A percentile compares a stretch with the other conserved stretches of the same genome.
Conservation (phyloP, 2,329 filamentous ascomycete species). For the Sclerotinia subarctica region DNA sequence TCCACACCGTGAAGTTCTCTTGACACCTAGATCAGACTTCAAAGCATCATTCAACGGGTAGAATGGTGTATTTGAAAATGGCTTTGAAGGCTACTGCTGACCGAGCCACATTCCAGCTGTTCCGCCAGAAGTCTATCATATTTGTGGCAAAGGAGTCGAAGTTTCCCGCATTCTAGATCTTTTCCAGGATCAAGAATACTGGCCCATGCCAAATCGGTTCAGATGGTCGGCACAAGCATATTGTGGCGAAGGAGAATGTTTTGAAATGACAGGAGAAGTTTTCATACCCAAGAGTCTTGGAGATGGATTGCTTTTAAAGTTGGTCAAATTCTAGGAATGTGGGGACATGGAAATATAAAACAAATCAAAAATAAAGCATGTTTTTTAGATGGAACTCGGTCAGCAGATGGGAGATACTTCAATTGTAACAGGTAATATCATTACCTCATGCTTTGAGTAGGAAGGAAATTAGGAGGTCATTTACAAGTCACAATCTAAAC, state of each 20-base stretch:
- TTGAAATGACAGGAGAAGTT: not conserved
- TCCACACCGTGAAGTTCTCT: not conserved
- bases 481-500: not conserved
- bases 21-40: not conserved
- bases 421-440: not conserved
- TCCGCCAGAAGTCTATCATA: not conserved
- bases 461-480: not conserved
- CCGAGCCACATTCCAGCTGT: conserved; percentile 9
- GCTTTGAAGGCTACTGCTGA: not conserved
- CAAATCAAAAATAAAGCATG: conserved; percentile 2
- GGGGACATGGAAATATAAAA: not conserved
- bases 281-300: conserved; percentile 12
- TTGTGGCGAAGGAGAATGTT: not conserved
- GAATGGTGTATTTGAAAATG: not conserved
- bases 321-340: not conserved
- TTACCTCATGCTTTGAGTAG: not conserved
- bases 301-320: not conserved
- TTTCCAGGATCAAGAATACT: not conserved
- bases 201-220: not conserved
- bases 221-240: not conserved
- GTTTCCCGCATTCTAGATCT: not conserved
- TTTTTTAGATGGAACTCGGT: not conserved
- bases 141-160: not conserved
- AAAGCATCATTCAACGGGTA: not conserved
- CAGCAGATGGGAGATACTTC: too few species aligned